Evolutionary conservation across 768 basidiomycete genomes (phyloP).

Genomic region (Lactarius pseudohatsudake): DNA sequence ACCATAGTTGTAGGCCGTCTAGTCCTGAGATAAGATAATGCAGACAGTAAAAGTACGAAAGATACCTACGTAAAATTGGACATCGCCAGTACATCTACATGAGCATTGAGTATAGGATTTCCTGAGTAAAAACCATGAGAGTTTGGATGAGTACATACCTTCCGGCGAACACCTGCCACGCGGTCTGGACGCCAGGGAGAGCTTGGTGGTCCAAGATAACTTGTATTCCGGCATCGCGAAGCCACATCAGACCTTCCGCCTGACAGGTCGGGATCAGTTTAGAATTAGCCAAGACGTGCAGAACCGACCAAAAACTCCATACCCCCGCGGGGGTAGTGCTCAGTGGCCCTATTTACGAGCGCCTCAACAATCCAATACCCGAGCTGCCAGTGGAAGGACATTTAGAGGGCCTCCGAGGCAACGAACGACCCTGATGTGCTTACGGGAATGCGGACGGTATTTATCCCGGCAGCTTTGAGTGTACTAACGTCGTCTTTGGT

Average conservation of each 20-base stretch:
- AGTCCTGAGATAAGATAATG: constrained; percentile 19
- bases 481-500: constrained; percentile 56
- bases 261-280: constrained; percentile 32
- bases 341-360: constrained; percentile 58
- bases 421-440: constrained; percentile 29
- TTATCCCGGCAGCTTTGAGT: constrained; percentile 58
- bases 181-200: constrained; percentile 64
- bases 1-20: constrained; percentile 72
- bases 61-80: constrained; percentile 69
- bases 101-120: background rate
- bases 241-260: constrained; percentile 61
- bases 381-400: constrained; percentile 49
- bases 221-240: constrained; percentile 60
- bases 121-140: background rate
- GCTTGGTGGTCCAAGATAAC: constrained; percentile 73
- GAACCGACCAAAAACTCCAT: constrained; percentile 54
- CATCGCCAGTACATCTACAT: constrained; percentile 60
- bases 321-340: constrained; percentile 71
- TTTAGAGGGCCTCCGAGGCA: background rate
- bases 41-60: background rate
- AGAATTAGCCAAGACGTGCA: background rate
- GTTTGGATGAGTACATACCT: constrained; percentile 41
- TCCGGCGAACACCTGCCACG: constrained; percentile 67
- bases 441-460: constrained; percentile 79
- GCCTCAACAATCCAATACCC: constrained; percentile 83